These are phyloP conservation scores for Trypanosoma congolense DNA, from an alignment of 208 protist genomes.

Conservation along the genomic window DNA sequence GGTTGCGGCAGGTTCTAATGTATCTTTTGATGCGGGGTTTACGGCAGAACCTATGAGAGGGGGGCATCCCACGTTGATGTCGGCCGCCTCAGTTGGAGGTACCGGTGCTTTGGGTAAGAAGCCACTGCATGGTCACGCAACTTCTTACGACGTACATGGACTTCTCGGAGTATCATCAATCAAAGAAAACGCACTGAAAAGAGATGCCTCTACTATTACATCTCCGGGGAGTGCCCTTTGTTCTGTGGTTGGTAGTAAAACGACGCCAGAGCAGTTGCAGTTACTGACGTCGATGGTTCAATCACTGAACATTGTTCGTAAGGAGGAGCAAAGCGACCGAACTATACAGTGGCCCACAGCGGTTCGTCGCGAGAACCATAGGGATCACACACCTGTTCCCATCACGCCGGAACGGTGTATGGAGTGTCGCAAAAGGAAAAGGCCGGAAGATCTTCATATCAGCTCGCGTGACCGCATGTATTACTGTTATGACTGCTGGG, in stretches of 20 bases:
- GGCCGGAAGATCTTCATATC: slow-evolving; percentile 60
- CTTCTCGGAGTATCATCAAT: background rate
- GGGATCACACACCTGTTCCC: too few relatives aligned
- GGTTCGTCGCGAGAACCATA: too few relatives aligned
- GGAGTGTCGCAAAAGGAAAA: slow-evolving; percentile 49
- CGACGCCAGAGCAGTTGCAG: slow-evolving; percentile 11
- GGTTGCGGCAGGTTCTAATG: background rate
- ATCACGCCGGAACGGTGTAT: slow-evolving; percentile 26
- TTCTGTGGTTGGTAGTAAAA: background rate
- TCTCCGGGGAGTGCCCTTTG: background rate
- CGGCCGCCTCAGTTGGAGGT: background rate
- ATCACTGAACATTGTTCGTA: slow-evolving; percentile 54
- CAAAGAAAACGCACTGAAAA: background rate
- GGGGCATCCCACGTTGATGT: background rate
- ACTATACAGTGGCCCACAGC: too few relatives aligned
- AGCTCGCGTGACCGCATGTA: slow-evolving; percentile 39
- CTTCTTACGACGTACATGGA: background rate
- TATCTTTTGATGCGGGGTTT: background rate
- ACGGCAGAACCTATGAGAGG: background rate
- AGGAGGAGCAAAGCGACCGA: slow-evolving; percentile 14
- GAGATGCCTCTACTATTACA: background rate
- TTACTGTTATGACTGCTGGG: slow-evolving; percentile 83
- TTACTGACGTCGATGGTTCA: slow-evolving; percentile 63
- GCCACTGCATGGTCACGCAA: background rate
- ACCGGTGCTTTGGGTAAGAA: background rate